Evolutionary conservation across 305 asterid species (phyloP).

Genomic region (Fraxinus platypoda): DNA sequence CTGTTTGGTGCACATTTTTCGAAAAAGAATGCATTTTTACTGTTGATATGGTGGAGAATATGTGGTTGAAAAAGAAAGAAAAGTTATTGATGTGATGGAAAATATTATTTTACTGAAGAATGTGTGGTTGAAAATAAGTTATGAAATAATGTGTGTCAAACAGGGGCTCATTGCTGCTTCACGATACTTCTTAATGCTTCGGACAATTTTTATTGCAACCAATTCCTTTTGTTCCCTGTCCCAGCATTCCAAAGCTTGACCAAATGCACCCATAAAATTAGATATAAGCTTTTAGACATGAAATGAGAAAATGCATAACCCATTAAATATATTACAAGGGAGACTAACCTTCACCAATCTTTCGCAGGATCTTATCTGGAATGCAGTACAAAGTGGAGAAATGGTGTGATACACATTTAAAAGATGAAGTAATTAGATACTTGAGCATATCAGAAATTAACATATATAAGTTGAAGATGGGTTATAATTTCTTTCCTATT

Average conservation of each 20-base stretch:
- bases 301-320: background rate
- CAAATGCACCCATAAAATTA: conserved; percentile 57
- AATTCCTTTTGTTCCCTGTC: conserved; percentile 75
- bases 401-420: background rate
- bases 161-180: conserved; percentile 67
- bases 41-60: too few species aligned
- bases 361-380: conserved; percentile 80
- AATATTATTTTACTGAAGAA: too few species aligned
- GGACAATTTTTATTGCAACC: conserved; percentile 87
- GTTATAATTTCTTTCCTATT: background rate
- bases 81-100: too few species aligned
- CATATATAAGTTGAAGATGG: conserved; percentile 41
- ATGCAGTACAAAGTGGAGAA: background rate
- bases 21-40: too few species aligned
- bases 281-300: background rate
- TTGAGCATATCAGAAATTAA: background rate
- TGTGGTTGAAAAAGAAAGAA: too few species aligned
- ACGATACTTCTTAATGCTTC: conserved; percentile 77
- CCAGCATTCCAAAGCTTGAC: conserved; percentile 92
- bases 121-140: too few species aligned
- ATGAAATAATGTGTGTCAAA: too few species aligned
- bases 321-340: background rate
- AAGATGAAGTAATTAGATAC: background rate
- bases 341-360: conserved; percentile 80
- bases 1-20: too few species aligned